phyloP scores from a whole-genome alignment of 441 rosid species.

The Manihot esculenta region DNA sequence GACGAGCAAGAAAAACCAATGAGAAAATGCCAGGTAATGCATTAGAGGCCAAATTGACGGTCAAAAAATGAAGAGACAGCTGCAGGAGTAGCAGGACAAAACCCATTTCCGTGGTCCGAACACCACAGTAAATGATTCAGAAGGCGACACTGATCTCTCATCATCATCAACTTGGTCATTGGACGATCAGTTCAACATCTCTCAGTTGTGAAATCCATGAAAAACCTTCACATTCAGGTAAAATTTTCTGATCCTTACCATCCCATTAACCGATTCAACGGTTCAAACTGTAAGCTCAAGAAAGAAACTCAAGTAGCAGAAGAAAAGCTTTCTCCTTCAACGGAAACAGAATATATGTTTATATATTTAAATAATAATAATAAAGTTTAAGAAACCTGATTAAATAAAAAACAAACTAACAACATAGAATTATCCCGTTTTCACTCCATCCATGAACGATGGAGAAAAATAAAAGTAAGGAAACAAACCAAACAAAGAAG shows the following conservation, averaged over 20 bases:
- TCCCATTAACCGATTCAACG: background rate
- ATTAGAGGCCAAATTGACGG: conserved; percentile 52
- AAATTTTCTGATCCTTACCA: background rate
- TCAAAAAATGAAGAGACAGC: conserved; percentile 32
- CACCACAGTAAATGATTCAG: conserved; percentile 40
- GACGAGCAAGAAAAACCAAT: background rate
- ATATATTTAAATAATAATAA: background rate
- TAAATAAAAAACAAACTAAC: conserved; percentile 15
- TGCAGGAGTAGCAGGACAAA: conserved; percentile 39
- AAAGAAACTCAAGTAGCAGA: conserved; percentile 21
- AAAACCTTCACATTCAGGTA: conserved; percentile 17
- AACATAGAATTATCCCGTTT: conserved; percentile 39
- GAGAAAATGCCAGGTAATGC: conserved; percentile 15
- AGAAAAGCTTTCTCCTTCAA: conserved; percentile 13
- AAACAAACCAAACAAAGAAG: conserved; percentile 16
- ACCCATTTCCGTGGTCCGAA: conserved; percentile 41
- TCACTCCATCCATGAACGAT: conserved; percentile 36
- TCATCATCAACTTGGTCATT: conserved; percentile 32
- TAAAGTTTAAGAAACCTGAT: conserved; percentile 22
- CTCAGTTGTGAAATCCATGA: conserved; percentile 53
- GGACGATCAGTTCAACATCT: conserved; percentile 41
- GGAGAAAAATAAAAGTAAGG: background rate
- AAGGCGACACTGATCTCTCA: conserved; percentile 27
- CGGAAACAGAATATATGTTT: conserved; percentile 3
- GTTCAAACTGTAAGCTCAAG: conserved; percentile 9